These are phyloP conservation scores for Myotisia sp. DNA, from an alignment of 2,329 filamentous ascomycete genomes.

Conservation along the genomic window DNA sequence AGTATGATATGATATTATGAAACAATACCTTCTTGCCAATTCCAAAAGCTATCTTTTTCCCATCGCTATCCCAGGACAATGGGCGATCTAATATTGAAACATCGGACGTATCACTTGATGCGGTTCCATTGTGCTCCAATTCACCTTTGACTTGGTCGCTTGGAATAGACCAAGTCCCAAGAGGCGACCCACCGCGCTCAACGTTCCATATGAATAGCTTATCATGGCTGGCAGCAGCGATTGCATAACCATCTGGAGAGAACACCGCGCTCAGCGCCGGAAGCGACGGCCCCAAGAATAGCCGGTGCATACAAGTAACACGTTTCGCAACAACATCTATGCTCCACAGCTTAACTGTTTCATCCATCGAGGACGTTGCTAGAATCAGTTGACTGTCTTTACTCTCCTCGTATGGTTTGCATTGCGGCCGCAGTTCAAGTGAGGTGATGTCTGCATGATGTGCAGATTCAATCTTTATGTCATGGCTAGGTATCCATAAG, in stretches of 20 bases:
- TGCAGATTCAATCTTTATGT: constrained; percentile 25
- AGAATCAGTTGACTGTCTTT: constrained; percentile 21
- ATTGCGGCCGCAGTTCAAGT: constrained; percentile 28
- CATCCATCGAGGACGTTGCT: constrained; percentile 33
- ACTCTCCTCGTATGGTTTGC: constrained; percentile 16
- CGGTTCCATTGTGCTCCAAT: constrained; percentile 17
- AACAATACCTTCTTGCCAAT: constrained; percentile 34
- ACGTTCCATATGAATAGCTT: constrained; percentile 34
- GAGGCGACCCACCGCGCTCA: constrained; percentile 29
- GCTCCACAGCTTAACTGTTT: constrained; percentile 33
- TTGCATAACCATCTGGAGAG: constrained; percentile 34
- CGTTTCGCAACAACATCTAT: constrained; percentile 25
- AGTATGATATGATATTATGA: constrained; percentile 1
- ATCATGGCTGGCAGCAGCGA: constrained; percentile 32
- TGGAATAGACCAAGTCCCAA: constrained; percentile 28
- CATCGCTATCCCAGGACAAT: constrained; percentile 40
- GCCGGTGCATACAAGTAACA: constrained; percentile 24
- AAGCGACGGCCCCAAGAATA: constrained; percentile 23
- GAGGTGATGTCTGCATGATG: constrained; percentile 32
- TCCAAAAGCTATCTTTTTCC: constrained; percentile 39
- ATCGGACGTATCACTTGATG: constrained; percentile 21
- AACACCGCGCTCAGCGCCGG: constrained; percentile 32
- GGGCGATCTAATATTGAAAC: constrained; percentile 22
- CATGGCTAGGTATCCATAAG: constrained; percentile 34
- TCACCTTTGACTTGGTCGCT: constrained; percentile 18